Conservation (phyloP, 2,329 filamentous ascomycete genomes). For the Rhynchosporium graminicola region DNA sequence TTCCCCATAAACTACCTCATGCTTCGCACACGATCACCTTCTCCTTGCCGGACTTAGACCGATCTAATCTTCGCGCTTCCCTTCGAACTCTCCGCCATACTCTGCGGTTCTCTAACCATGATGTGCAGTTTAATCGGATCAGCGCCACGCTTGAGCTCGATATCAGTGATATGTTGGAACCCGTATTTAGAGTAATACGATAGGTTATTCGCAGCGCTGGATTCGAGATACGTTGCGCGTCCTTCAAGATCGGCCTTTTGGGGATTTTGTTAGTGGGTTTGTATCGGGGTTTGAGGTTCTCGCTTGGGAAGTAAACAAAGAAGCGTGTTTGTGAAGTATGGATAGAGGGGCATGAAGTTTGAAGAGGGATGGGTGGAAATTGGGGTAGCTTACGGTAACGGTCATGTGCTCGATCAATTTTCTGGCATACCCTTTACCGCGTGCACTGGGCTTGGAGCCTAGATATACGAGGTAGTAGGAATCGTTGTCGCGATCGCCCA, state of each 20-base stretch:
- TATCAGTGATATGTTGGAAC: slow-evolving; percentile 64
- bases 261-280: background rate
- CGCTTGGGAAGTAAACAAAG: no score
- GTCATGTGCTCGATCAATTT: slow-evolving; percentile 73
- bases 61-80: slow-evolving; percentile 30
- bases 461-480: slow-evolving; percentile 85
- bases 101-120: slow-evolving; percentile 74
- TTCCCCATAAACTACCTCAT: slow-evolving; percentile 16
- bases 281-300: background rate
- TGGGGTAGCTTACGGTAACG: slow-evolving; percentile 22
- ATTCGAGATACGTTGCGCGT: slow-evolving; percentile 75
- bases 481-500: slow-evolving; percentile 65
- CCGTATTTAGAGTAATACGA: slow-evolving; percentile 75
- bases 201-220: slow-evolving; percentile 67
- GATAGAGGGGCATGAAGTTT: background rate
- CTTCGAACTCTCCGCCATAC: slow-evolving; percentile 39
- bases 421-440: slow-evolving; percentile 71
- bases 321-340: background rate
- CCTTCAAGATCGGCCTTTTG: slow-evolving; percentile 64
- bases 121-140: slow-evolving; percentile 69
- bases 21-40: background rate
- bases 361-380: background rate
- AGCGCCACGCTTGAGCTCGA: slow-evolving; percentile 60
- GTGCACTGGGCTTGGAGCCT: slow-evolving; percentile 69
- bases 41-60: background rate